Base-by-base conservation (phyloP, 257 asterid genomes). In the Primulina eburnea region DNA sequence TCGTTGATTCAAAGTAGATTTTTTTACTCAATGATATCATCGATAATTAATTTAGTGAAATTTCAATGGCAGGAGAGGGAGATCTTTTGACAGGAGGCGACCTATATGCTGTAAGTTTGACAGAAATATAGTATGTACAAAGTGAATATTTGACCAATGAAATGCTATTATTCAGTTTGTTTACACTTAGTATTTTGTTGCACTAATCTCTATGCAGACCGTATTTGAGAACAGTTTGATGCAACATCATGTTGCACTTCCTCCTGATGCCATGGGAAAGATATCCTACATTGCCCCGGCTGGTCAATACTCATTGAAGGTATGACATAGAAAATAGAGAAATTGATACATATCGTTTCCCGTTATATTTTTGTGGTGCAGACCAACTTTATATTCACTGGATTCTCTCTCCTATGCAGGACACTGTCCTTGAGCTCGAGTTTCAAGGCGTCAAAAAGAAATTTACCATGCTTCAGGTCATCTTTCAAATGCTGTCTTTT, bases 221-320 rank as follows among this genome's bases (percentile, higher is more conserved):
- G 99, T 94, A 29, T 77, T 78, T 53, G 99, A 94, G 84, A 94
- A 94, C 84, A 93, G 83, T 75, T 85, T 93, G 79, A 84, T 93
- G 94, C 74, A 90, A 73, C 97, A 90, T 79, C 89, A 70, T 74
- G 95, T 93, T 64, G 94, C 89, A 65, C 96, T 93, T 82, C 97
- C 96, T 69, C 99, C 97, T 75, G 96, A 93, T 65, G 93, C 92
- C 52, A 93, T 89, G 99, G 99, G 99, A 53, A 93, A 93, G 92
- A 78, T 93, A 63, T 85, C 95, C 74, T 93, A 87, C 62, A 70
- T 93, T 62, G 99, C 99, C 60, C 99, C 99, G 26, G 62, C 97
- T 60, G 99, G 99, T 40, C 95, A 93, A 57, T 90, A 93, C 78
- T 89, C 99, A 1, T 76, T 90, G 84, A 87, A 90, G 95, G 99